phyloP scores from a whole-genome alignment of 352 stramenopile species.

The Phytophthora pini region DNA sequence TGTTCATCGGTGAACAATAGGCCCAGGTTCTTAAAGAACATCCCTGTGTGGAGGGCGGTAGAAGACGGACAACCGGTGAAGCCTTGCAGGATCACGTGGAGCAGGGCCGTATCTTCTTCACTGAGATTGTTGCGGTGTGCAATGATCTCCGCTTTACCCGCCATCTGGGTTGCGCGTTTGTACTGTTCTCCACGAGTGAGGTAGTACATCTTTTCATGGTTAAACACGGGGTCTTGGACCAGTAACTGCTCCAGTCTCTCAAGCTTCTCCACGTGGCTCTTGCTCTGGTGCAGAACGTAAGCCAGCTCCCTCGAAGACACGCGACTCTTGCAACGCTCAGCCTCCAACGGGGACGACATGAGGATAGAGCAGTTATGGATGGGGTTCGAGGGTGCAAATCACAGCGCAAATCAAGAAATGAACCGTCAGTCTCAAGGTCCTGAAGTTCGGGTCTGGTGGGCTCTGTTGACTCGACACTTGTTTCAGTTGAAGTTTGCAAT shows the following conservation, averaged over 20 bases:
- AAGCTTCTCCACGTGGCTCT: slow-evolving; percentile 59
- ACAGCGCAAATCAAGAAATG: slow-evolving; percentile 28
- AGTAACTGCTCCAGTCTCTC: slow-evolving; percentile 67
- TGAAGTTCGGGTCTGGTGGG: not conserved
- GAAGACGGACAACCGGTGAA: slow-evolving; percentile 61
- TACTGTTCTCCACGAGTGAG: slow-evolving; percentile 68
- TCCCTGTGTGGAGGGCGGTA: slow-evolving; percentile 67
- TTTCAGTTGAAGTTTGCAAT: slow-evolving; percentile 27
- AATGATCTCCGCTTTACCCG: slow-evolving; percentile 58
- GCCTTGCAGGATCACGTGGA: slow-evolving; percentile 55
- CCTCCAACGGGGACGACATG: slow-evolving; percentile 32
- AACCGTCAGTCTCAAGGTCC: not conserved
- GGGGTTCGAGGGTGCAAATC: slow-evolving; percentile 1
- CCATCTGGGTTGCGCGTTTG: slow-evolving; percentile 58
- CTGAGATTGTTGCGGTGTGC: slow-evolving; percentile 56
- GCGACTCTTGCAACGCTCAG: slow-evolving; percentile 53
- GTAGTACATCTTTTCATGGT: slow-evolving; percentile 68
- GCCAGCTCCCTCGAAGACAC: slow-evolving; percentile 62
- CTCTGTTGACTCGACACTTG: slow-evolving; percentile 31
- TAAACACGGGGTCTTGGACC: slow-evolving; percentile 33
- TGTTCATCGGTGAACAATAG: slow-evolving; percentile 77
- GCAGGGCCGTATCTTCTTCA: slow-evolving; percentile 57
- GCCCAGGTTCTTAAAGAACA: slow-evolving; percentile 71
- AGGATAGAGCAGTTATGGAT: too few species aligned
- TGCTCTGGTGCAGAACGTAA: slow-evolving; percentile 64